These are phyloP conservation scores for Ceratopteris richardii DNA, from an alignment of 75 land plant genomes.

Conservation along the genomic window DNA sequence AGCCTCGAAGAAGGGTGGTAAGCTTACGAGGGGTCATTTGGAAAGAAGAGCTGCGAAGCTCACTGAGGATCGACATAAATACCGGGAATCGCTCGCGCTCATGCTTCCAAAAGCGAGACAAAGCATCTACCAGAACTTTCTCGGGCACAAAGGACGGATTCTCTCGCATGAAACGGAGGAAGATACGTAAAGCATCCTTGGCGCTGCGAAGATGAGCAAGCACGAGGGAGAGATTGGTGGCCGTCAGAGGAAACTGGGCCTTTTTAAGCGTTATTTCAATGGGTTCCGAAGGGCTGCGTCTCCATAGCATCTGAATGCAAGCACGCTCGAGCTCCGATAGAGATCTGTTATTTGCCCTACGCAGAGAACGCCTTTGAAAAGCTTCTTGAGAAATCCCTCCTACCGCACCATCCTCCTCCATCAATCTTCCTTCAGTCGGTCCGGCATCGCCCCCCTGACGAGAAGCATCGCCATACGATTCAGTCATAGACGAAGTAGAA, in stretches of 20 bases:
- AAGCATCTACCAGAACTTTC: not conserved
- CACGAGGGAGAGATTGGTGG: not conserved
- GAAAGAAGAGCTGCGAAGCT: not conserved
- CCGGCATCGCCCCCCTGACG: too few relatives aligned
- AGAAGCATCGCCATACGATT: too few relatives aligned
- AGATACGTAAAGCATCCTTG: constrained; percentile 1
- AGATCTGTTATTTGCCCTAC: not conserved
- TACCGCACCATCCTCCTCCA: too few relatives aligned
- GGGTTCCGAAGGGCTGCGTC: not conserved
- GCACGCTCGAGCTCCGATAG: not conserved
- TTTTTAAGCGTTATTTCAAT: not conserved
- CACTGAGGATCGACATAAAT: not conserved
- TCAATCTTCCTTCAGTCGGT: too few relatives aligned
- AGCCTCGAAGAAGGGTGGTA: not conserved
- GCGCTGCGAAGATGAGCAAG: constrained; percentile 4
- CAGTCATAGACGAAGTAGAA: too few relatives aligned
- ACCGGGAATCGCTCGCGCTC: constrained; percentile 1
- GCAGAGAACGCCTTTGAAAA: too few relatives aligned
- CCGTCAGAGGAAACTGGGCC: constrained; percentile 2
- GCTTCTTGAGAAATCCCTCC: too few relatives aligned
- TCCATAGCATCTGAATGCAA: not conserved
- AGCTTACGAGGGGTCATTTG: not conserved
- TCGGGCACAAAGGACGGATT: constrained; percentile 2
- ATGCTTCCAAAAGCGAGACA: not conserved
- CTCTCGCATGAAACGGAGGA: not conserved